Conservation (phyloP, 2,329 filamentous ascomycete species). For the Paraphaeosphaeria sporulosa region DNA sequence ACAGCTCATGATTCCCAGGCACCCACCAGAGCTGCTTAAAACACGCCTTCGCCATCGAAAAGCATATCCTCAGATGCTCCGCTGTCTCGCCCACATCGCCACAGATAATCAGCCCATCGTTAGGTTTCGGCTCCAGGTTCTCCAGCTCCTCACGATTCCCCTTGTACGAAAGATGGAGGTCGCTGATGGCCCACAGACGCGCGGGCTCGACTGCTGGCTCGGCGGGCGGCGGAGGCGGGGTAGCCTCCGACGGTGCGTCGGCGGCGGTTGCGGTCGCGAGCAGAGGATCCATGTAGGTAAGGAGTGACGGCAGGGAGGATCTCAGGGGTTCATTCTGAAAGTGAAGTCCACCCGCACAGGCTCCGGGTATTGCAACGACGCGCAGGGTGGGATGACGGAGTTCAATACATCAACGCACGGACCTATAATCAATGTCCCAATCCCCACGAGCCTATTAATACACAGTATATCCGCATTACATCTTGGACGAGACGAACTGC, state of each 20-base stretch:
- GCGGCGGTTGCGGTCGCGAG: conserved; percentile 6
- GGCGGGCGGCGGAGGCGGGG: background rate
- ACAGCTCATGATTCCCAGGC: conserved; percentile 67
- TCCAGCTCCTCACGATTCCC: conserved; percentile 54
- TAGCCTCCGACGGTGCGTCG: background rate
- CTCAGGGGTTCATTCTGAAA: background rate
- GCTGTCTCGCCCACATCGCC: conserved; percentile 51
- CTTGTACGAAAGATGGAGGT: conserved; percentile 58
- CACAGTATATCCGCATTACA: background rate
- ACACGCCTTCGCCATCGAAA: conserved; percentile 49
- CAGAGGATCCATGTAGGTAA: background rate
- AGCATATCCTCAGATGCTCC: conserved; percentile 46
- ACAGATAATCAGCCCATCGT: conserved; percentile 56
- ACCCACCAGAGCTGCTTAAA: conserved; percentile 63
- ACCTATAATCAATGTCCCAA: conserved; percentile 2
- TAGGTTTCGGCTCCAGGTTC: conserved; percentile 48
- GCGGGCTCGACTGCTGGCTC: conserved; percentile 18
- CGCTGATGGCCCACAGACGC: conserved; percentile 55
- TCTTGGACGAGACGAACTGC: background rate
- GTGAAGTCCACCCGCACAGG: background rate
- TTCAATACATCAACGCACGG: background rate
- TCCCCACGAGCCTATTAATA: conserved; percentile 2
- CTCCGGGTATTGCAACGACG: background rate
- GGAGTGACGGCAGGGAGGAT: background rate
- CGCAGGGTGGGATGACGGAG: background rate